A percentile compares a stretch with the other conserved stretches of the same genome.
Conservation (phyloP, 371 early-diverging fungal species). For the Funneliformis caledonium region DNA sequence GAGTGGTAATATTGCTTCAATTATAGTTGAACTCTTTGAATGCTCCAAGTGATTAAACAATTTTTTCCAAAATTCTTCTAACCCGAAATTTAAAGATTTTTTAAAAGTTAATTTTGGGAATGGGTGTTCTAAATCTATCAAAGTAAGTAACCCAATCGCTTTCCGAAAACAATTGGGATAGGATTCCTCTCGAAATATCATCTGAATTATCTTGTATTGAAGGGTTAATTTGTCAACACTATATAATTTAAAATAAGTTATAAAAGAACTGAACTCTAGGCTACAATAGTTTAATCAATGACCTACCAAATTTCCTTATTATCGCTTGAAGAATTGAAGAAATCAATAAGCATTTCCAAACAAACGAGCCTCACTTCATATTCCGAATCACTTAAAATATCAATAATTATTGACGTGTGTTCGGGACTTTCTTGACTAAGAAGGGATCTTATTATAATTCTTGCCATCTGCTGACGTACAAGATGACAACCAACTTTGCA, state of each 20-base stretch:
- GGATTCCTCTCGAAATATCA: constrained; percentile 24
- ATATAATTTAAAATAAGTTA: not conserved
- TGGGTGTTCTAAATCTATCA: constrained; percentile 1
- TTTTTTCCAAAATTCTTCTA: constrained; percentile 32
- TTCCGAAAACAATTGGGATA: not conserved
- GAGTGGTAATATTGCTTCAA: constrained; percentile 12
- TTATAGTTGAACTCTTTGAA: not conserved
- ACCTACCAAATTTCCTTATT: not conserved
- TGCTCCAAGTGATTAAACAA: not conserved
- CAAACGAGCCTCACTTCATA: constrained; percentile 10
- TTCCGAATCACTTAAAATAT: constrained; percentile 17
- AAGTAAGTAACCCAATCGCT: not conserved
- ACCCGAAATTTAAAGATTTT: not conserved
- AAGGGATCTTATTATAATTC: constrained; percentile 10
- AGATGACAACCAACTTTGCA: not conserved
- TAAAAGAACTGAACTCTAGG: not conserved
- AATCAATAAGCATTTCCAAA: not conserved
- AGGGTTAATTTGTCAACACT: not conserved
- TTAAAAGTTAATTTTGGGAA: not conserved
- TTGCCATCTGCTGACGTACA: constrained; percentile 8
- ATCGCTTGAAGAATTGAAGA: not conserved
- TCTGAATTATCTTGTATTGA: constrained; percentile 20
- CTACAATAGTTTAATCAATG: not conserved
- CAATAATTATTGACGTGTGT: not conserved
- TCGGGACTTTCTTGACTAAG: not conserved